phyloP scores from a whole-genome alignment of 805 yeast species.

The Candida nanaspora region DNA sequence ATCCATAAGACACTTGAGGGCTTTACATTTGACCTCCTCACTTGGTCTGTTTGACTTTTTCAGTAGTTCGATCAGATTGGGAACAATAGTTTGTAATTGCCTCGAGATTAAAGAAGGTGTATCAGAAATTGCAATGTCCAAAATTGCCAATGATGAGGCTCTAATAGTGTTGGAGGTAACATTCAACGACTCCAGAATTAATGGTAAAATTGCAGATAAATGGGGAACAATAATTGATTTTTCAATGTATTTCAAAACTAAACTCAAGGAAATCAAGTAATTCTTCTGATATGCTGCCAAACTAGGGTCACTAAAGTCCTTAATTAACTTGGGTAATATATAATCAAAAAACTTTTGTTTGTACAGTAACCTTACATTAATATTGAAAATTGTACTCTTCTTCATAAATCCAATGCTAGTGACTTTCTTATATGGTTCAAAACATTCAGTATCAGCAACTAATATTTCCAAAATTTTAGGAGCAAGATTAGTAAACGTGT shows the following conservation, averaged over 20 bases:
- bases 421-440: constrained; percentile 34
- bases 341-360: constrained; percentile 73
- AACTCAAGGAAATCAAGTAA: constrained; percentile 59
- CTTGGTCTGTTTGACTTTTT: constrained; percentile 4
- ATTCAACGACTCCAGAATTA: constrained; percentile 55
- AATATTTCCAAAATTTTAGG: constrained; percentile 58
- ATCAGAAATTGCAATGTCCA: constrained; percentile 38
- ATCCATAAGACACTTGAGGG: constrained; percentile 52
- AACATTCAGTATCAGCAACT: constrained; percentile 58
- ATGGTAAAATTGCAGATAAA: constrained; percentile 57
- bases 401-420: constrained; percentile 11
- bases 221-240: constrained; percentile 57
- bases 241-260: constrained; percentile 59
- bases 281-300: constrained; percentile 32
- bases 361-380: constrained; percentile 60
- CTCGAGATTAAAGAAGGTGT: constrained; percentile 43
- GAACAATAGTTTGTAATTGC: constrained; percentile 52
- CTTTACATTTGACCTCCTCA: constrained; percentile 45
- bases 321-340: constrained; percentile 49
- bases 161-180: constrained; percentile 13
- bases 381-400: constrained; percentile 32
- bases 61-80: constrained; percentile 38
- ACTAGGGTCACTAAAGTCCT: constrained; percentile 28
- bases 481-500: constrained; percentile 23
- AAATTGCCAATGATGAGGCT: constrained; percentile 18